phyloP scores from a whole-genome alignment of 2,329 filamentous ascomycete genomes.

The Paramyrothecium sp. region DNA sequence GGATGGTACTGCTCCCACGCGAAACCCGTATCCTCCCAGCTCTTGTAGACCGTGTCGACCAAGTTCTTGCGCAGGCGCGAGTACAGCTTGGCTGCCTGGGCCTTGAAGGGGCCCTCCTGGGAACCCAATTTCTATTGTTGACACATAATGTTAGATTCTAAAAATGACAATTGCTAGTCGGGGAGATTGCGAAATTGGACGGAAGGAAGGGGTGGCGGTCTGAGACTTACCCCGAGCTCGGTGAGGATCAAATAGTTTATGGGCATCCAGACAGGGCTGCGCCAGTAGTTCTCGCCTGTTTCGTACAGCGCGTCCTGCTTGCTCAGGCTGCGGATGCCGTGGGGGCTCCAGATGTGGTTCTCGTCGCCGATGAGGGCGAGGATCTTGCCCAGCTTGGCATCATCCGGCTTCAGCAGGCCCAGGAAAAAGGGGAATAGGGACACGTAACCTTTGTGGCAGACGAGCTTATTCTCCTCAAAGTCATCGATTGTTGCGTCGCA shows the following conservation, averaged over 20 bases:
- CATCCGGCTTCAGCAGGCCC: constrained; percentile 73
- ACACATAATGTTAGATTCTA: background rate
- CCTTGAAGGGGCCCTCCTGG: constrained; percentile 65
- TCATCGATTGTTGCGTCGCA: constrained; percentile 95
- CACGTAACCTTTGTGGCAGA: constrained; percentile 97
- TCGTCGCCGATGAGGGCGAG: constrained; percentile 78
- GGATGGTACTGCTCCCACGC: constrained; percentile 99
- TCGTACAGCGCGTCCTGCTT: constrained; percentile 80
- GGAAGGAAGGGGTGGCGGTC: background rate
- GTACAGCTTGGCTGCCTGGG: constrained; percentile 72
- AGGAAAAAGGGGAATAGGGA: constrained; percentile 90
- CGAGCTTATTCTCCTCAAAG: constrained; percentile 84
- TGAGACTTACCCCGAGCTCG: constrained; percentile 69
- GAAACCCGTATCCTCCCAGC: constrained; percentile 90
- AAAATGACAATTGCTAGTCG: background rate
- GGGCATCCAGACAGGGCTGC: constrained; percentile 91
- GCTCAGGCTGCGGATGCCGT: constrained; percentile 88
- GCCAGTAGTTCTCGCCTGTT: constrained; percentile 96
- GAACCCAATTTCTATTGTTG: constrained; percentile 56
- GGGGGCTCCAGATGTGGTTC: constrained; percentile 83
- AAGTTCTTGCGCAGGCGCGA: constrained; percentile 76
- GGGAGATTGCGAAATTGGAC: background rate
- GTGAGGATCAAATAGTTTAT: constrained; percentile 88
- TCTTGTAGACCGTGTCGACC: constrained; percentile 82
- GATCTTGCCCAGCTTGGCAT: constrained; percentile 70